Evolutionary conservation across 1,284 basidiomycete species (phyloP).

Genomic region (Naganishia sp.): DNA sequence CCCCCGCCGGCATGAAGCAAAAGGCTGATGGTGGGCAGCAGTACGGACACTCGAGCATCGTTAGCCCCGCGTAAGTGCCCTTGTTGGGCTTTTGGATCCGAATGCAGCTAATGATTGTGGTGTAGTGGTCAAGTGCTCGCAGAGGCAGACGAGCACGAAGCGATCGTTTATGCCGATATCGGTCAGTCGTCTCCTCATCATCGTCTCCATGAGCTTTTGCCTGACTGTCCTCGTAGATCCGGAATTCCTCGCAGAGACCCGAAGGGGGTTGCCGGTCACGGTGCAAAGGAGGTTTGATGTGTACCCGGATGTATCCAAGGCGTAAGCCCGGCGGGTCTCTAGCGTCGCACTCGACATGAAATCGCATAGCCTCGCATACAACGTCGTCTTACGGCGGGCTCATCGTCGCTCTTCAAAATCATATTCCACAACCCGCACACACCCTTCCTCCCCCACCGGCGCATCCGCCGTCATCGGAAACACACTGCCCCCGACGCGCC

Average conservation of each 20-base stretch:
- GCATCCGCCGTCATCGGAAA: conserved; percentile 18
- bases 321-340: not conserved
- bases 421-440: conserved; percentile 28
- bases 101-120: not conserved
- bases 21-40: conserved; percentile 45
- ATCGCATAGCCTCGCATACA: not conserved
- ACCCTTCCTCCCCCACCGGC: not conserved
- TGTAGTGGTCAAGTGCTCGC: conserved; percentile 74
- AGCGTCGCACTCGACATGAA: not conserved
- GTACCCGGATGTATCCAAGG: conserved; percentile 67
- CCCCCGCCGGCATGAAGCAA: not conserved
- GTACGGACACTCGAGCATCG: conserved; percentile 88
- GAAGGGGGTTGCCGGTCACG: conserved; percentile 82
- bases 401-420: conserved; percentile 37
- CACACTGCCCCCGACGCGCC: conserved; percentile 1
- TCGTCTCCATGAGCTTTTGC: not conserved
- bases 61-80: conserved; percentile 76
- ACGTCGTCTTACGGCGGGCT: conserved; percentile 7
- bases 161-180: conserved; percentile 76
- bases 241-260: conserved; percentile 65
- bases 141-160: conserved; percentile 77
- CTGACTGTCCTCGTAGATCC: conserved; percentile 62
- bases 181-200: conserved; percentile 60
- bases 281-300: conserved; percentile 88
- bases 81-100: conserved; percentile 28